Evolutionary conservation across 352 stramenopile species (phyloP).

Genomic region (Phytophthora hibernalis): DNA sequence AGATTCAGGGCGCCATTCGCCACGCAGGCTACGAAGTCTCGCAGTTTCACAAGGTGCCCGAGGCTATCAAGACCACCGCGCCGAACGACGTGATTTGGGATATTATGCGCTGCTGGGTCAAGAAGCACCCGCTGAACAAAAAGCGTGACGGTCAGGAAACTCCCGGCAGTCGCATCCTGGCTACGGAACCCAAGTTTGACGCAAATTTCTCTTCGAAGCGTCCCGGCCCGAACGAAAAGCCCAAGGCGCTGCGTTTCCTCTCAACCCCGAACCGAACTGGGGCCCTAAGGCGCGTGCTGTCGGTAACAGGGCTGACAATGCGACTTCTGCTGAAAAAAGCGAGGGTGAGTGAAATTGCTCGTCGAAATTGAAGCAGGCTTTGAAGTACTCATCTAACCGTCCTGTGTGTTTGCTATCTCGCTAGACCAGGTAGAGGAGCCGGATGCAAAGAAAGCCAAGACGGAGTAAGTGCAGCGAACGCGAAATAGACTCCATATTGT

Average conservation of each 20-base stretch:
- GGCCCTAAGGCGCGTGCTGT: constrained; percentile 93
- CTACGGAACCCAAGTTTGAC: constrained; percentile 84
- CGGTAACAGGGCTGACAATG: constrained; percentile 60
- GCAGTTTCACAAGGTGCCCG: constrained; percentile 98
- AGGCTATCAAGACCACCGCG: constrained; percentile 98
- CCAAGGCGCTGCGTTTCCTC: constrained; percentile 93
- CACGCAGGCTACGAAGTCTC: constrained; percentile 97
- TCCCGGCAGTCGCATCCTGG: constrained; percentile 85
- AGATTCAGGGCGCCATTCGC: constrained; percentile 94
- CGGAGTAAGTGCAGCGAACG: constrained; percentile 44
- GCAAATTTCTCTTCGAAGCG: constrained; percentile 86
- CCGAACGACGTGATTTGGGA: constrained; percentile 98
- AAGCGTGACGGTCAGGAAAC: constrained; percentile 85
- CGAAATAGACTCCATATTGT: constrained; percentile 30
- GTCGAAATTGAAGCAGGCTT: not conserved
- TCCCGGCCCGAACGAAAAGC: constrained; percentile 72
- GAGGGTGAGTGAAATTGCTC: constrained; percentile 25
- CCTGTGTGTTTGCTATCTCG: constrained; percentile 16
- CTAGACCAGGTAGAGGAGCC: constrained; percentile 58
- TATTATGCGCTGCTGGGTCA: constrained; percentile 96
- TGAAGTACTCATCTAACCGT: constrained; percentile 16
- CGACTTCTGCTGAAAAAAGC: constrained; percentile 23
- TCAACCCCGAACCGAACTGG: constrained; percentile 97
- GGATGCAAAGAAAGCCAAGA: constrained; percentile 85
- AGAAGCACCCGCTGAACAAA: constrained; percentile 93